A percentile compares a stretch with the other conserved stretches of the same genome.
These are phyloP conservation scores for Clohesyomyces aquaticus DNA, from an alignment of 495 filamentous ascomycete species.

Conservation along the genomic window DNA sequence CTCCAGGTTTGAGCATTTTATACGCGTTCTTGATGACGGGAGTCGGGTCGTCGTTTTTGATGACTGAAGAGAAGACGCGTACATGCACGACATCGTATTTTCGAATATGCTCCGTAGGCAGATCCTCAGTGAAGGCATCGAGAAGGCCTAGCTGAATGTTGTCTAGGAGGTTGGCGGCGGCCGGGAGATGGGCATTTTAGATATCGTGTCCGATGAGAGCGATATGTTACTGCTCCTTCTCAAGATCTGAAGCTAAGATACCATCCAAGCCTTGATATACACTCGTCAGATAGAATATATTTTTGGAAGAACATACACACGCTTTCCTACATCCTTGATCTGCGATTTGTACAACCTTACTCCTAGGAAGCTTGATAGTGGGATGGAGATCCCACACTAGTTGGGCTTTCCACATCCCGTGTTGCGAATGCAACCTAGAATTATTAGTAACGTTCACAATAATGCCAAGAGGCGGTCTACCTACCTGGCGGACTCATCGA, in stretches of 20 bases:
- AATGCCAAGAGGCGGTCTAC: not conserved
- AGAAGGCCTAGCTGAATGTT: constrained; percentile 8
- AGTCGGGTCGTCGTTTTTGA: constrained; percentile 15
- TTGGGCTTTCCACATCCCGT: constrained; percentile 23
- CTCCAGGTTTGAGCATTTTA: constrained; percentile 32
- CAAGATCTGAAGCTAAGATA: constrained; percentile 2
- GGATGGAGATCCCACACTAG: constrained; percentile 22
- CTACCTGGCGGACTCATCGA: constrained; percentile 12
- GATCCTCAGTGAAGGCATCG: constrained; percentile 9
- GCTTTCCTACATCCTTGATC: constrained; percentile 19
- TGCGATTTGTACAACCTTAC: constrained; percentile 9
- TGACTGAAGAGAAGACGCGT: constrained; percentile 19
- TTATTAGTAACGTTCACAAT: not conserved
- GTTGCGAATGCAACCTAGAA: constrained; percentile 17
- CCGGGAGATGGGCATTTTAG: constrained; percentile 3
- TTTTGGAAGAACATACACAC: constrained; percentile 8
- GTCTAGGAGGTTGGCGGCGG: not conserved
- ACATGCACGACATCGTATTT: constrained; percentile 26
- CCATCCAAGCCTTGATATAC: constrained; percentile 2
- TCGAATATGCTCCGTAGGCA: constrained; percentile 9
- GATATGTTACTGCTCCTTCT: not conserved
- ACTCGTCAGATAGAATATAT: not conserved
- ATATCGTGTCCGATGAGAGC: constrained; percentile 13
- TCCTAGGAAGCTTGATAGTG: constrained; percentile 3
- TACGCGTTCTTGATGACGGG: constrained; percentile 16